These are phyloP conservation scores for Camelina laxa DNA, from an alignment of 345 rosid genomes.

Conservation along the genomic window DNA sequence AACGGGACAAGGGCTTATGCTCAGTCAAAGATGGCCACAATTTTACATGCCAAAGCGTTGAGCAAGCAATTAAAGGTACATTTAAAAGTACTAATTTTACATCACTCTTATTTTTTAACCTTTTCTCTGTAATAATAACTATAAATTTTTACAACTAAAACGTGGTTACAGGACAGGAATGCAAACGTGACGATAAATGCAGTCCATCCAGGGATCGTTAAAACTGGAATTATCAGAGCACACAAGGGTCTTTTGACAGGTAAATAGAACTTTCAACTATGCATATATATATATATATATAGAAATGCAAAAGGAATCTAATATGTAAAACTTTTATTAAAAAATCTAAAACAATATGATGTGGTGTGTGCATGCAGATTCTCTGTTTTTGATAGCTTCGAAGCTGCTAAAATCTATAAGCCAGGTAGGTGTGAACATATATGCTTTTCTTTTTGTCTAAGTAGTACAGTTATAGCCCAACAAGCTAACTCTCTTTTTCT, in stretches of 20 bases:
- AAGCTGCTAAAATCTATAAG: conserved; percentile 77
- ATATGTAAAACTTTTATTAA: background rate
- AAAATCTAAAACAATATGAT: conserved; percentile 9
- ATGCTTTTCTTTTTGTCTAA: conserved; percentile 26
- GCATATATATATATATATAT: background rate
- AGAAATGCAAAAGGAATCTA: conserved; percentile 11
- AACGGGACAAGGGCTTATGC: conserved; percentile 91
- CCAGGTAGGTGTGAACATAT: conserved; percentile 54
- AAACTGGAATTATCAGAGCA: conserved; percentile 91
- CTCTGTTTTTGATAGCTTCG: conserved; percentile 84
- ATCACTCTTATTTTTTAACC: background rate
- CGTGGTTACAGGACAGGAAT: conserved; percentile 63
- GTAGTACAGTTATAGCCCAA: conserved; percentile 13
- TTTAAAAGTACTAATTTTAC: conserved; percentile 6
- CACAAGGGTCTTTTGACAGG: conserved; percentile 87
- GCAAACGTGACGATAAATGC: conserved; percentile 86
- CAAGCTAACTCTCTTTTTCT: conserved; percentile 15
- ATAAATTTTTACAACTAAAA: background rate
- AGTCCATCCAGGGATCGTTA: conserved; percentile 93
- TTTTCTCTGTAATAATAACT: background rate
- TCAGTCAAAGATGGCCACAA: conserved; percentile 81
- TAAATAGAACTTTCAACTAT: conserved; percentile 9
- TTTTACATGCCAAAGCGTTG: conserved; percentile 84
- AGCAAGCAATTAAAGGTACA: conserved; percentile 74
- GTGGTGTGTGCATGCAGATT: conserved; percentile 65